A percentile compares a stretch with the other conserved stretches of the same genome.
Evolutionary conservation across 2,329 filamentous ascomycete genomes (phyloP).

Genomic region (Pseudogymnoascus sp.): DNA sequence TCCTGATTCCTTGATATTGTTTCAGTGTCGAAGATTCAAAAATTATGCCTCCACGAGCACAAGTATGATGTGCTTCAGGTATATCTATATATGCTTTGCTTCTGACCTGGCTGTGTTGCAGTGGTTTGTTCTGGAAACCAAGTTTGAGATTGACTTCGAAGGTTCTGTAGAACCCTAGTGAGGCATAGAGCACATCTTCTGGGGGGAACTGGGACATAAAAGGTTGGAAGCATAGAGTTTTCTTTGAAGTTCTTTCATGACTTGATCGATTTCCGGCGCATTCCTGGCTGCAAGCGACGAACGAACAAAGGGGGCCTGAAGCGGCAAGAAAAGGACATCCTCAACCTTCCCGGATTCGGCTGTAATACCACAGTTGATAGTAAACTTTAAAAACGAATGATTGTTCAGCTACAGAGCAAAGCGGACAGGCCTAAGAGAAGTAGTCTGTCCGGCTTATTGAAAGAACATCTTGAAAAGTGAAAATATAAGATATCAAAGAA

Average conservation of each 20-base stretch:
- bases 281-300: constrained; percentile 3
- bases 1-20: neutral
- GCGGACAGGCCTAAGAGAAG: neutral
- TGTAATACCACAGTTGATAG: neutral
- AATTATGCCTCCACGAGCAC: neutral
- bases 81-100: neutral
- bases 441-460: neutral
- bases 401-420: neutral
- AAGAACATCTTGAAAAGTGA: neutral
- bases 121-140: neutral
- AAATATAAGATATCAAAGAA: neutral
- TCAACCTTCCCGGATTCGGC: neutral
- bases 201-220: neutral
- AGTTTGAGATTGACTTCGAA: neutral
- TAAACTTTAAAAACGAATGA: neutral
- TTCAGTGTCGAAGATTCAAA: neutral
- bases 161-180: neutral
- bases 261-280: neutral
- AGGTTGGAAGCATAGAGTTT: neutral
- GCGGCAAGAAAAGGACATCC: neutral
- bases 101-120: neutral
- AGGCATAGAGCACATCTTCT: neutral
- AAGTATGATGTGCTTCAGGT: neutral
- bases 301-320: neutral
- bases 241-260: neutral